Evolutionary conservation across 163 green algal genomes (phyloP).

Genomic region (Prototheca cutis): DNA sequence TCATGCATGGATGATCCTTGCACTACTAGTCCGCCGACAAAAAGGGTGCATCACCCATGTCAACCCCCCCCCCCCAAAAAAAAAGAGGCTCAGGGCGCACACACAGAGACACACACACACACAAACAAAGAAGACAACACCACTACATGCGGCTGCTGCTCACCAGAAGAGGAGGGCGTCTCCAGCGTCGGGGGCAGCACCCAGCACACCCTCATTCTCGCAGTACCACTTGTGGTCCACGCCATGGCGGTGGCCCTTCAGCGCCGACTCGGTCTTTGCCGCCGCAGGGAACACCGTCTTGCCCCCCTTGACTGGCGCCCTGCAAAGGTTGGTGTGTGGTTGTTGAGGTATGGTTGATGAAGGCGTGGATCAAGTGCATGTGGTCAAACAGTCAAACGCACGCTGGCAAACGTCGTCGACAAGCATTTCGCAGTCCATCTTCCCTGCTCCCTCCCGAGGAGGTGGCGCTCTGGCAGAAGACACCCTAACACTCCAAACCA

Average conservation of each 20-base stretch:
- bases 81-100: too few relatives aligned
- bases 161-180: constrained; percentile 22
- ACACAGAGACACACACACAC: too few relatives aligned
- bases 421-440: too few relatives aligned
- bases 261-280: background rate
- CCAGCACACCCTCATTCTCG: constrained; percentile 6
- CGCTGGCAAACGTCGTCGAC: too few relatives aligned
- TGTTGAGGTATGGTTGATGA: too few relatives aligned
- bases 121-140: background rate
- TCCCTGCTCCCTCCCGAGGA: too few relatives aligned
- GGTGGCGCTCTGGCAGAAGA: background rate
- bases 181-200: constrained; percentile 4
- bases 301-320: constrained; percentile 10
- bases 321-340: too few relatives aligned
- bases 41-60: background rate
- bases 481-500: background rate
- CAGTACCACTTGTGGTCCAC: constrained; percentile 14
- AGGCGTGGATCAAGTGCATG: background rate
- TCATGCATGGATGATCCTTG: too few relatives aligned
- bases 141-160: too few relatives aligned
- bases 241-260: constrained; percentile 1
- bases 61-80: background rate
- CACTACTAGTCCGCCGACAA: too few relatives aligned
- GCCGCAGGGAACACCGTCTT: constrained; percentile 24
- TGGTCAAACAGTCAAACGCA: too few relatives aligned